These are phyloP conservation scores for Trichosporon sp. DNA, from an alignment of 1,284 basidiomycete species.

Conservation along the genomic window DNA sequence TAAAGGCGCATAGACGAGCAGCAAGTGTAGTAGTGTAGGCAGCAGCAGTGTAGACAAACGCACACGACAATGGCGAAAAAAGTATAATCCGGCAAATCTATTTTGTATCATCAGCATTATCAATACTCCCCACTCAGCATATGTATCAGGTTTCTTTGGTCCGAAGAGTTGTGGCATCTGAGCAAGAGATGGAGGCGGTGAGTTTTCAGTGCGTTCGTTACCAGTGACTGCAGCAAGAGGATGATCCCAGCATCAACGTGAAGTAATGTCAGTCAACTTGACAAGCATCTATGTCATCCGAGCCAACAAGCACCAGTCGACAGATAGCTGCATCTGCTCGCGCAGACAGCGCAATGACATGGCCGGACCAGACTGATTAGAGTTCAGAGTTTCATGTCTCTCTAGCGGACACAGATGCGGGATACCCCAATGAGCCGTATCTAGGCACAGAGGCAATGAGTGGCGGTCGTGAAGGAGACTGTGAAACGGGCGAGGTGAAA, in stretches of 20 bases:
- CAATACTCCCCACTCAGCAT: not conserved
- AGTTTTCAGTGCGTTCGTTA: too few relatives aligned
- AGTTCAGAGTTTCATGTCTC: not conserved
- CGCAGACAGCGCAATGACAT: not conserved
- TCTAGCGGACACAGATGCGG: not conserved
- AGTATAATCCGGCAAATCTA: not conserved
- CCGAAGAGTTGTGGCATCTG: too few relatives aligned
- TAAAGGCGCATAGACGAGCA: not conserved
- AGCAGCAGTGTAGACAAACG: not conserved
- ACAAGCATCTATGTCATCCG: too few relatives aligned
- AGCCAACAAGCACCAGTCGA: too few relatives aligned
- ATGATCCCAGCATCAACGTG: too few relatives aligned
- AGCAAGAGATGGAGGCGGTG: too few relatives aligned
- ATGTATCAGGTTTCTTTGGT: constrained; percentile 1
- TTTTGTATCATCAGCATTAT: not conserved
- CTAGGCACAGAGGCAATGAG: not conserved
- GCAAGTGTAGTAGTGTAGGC: not conserved
- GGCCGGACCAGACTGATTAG: not conserved
- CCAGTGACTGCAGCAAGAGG: too few relatives aligned
- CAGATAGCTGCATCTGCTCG: too few relatives aligned
- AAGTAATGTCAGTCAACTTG: too few relatives aligned
- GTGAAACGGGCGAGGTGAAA: not conserved
- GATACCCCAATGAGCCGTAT: not conserved
- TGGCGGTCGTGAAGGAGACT: not conserved
- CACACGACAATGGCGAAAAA: not conserved